Evolutionary conservation across 2,329 filamentous ascomycete genomes (phyloP).

Genomic region (Pyrenophora teres): DNA sequence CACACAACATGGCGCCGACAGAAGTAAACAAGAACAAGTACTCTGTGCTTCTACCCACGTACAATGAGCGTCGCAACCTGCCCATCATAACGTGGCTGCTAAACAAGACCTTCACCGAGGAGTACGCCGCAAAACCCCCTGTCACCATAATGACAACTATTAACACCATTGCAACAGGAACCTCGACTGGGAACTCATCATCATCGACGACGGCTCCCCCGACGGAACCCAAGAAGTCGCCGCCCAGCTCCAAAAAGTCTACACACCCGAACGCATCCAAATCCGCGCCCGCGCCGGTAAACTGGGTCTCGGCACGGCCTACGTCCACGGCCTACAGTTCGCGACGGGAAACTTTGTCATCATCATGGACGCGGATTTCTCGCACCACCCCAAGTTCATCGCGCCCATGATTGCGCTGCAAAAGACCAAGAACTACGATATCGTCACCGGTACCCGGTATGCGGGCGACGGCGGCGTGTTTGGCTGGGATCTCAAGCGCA

Average conservation of each 20-base stretch:
- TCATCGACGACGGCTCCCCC: conserved; percentile 96
- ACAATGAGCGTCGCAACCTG: conserved; percentile 97
- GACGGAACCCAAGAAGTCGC: conserved; percentile 93
- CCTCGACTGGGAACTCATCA: conserved; percentile 95
- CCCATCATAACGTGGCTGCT: conserved; percentile 95
- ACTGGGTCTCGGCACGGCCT: conserved; percentile 94
- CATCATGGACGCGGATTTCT: conserved; percentile 99
- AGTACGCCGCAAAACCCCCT: conserved; percentile 60
- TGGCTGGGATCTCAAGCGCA: conserved; percentile 89
- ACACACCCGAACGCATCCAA: conserved; percentile 73
- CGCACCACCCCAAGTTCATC: conserved; percentile 99
- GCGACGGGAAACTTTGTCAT: conserved; percentile 92
- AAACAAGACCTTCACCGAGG: conserved; percentile 86
- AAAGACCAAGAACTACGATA: conserved; percentile 80
- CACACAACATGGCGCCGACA: conserved; percentile 36
- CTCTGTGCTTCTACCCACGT: conserved; percentile 95
- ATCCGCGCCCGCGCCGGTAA: conserved; percentile 91
- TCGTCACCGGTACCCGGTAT: conserved; percentile 95
- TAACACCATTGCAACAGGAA: conserved; percentile 60
- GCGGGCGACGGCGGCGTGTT: conserved; percentile 84
- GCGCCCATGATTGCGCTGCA: conserved; percentile 88
- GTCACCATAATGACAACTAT: not conserved
- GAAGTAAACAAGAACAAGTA: conserved; percentile 71
- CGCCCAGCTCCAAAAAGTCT: conserved; percentile 85
- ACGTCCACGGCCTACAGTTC: conserved; percentile 92